Conservation (phyloP, 2,329 filamentous ascomycete species). For the Colletotrichum acutatum region DNA sequence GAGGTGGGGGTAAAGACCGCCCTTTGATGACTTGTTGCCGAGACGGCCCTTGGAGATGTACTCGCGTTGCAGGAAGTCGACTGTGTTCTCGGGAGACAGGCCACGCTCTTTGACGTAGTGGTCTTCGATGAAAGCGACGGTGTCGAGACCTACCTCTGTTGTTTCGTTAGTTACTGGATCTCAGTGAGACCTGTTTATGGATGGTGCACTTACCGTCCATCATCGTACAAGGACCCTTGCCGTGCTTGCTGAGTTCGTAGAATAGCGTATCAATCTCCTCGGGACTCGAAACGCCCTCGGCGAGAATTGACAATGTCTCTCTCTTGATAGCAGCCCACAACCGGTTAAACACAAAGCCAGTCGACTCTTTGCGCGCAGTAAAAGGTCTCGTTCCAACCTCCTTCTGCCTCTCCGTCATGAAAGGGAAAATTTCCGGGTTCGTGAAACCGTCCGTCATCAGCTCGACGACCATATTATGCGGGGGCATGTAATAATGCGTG, state of each 20-base stretch:
- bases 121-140: conserved; percentile 62
- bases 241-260: conserved; percentile 41
- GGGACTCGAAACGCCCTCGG: conserved; percentile 60
- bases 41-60: conserved; percentile 59
- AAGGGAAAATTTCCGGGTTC: conserved; percentile 52
- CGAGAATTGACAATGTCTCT: conserved; percentile 59
- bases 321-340: conserved; percentile 68
- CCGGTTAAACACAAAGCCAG: conserved; percentile 65
- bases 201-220: conserved; percentile 43
- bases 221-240: conserved; percentile 21
- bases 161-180: neutral
- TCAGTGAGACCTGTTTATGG: neutral
- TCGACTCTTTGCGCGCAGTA: conserved; percentile 58
- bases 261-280: conserved; percentile 62
- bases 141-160: conserved; percentile 62
- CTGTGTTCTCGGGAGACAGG: conserved; percentile 50
- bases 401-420: conserved; percentile 52
- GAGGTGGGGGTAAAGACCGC: conserved; percentile 51
- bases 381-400: conserved; percentile 55
- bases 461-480: conserved; percentile 57
- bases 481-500: conserved; percentile 64
- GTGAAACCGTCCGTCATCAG: conserved; percentile 64
- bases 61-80: conserved; percentile 54
- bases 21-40: conserved; percentile 54
- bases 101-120: conserved; percentile 63